Base-by-base conservation (phyloP, 768 basidiomycete species). In the Mycena venus region DNA sequence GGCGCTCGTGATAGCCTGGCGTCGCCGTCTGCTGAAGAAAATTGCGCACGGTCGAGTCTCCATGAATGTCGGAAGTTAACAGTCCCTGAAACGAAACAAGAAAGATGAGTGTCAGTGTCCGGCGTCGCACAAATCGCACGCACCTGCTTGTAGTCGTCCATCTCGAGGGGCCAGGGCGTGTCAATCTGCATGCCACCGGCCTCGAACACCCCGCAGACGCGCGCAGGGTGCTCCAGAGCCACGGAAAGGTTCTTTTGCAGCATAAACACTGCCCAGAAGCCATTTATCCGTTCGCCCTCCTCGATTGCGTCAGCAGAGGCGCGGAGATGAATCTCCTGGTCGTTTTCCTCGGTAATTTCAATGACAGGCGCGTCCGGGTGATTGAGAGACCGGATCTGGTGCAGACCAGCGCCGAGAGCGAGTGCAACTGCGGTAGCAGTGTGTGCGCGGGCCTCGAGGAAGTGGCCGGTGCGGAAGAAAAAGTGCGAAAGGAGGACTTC, bases 401-500 rank as follows among this genome's bases (percentile, higher is more conserved):
- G 88, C 49, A 92, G 78, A 9, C 86, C 87, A 44, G 85, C 80
- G 53, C 88, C 85, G 23, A 89, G 80, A 5, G 85, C 88, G 15
- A 93, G 79, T 3, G 88, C 85, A 62, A 90, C 86, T 17, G 92
- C 90, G 8, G 89, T 85, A 58, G 88, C 87, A 27, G 88, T 85
- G 72, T 89, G 90, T 69, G 88, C 87, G 78, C 90, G 90, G 9
- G 92, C 94, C 73, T 92, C 91, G 29, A 93, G 84, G 40, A 89
- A 81, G 36, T 89, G 86, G 67, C 91, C 92, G 23, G 84, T 87
- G 59, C 90, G 88, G 78, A 92, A 89, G 78, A 94, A 90, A 79
- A 92, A 94, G 76, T 90, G 88, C 1, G 91, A 84, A 31, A 95
- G 84, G n/a, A 95, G 85, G 5, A 94, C 83, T 72, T 93, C 88